These are phyloP conservation scores for Starmerella floris DNA, from an alignment of 805 yeast species.

Conservation along the genomic window DNA sequence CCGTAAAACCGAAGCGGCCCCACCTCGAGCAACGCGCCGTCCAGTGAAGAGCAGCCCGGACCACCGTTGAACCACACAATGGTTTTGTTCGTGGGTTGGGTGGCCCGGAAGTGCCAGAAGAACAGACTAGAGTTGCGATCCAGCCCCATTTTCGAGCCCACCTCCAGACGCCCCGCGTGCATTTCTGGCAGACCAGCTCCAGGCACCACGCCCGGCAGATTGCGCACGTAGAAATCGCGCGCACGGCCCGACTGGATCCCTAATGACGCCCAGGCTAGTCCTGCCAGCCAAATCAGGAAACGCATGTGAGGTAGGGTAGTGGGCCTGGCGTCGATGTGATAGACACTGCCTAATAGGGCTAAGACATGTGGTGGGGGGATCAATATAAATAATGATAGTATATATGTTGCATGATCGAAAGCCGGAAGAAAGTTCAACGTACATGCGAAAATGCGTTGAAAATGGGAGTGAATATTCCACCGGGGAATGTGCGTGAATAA, in stretches of 20 bases:
- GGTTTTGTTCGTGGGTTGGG: constrained; percentile 25
- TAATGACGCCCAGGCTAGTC: not conserved
- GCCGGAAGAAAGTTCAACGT: no score
- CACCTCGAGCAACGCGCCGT: constrained; percentile 83
- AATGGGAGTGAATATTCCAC: no score
- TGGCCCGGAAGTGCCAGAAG: constrained; percentile 55
- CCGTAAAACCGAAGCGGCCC: constrained; percentile 68
- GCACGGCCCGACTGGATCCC: not conserved
- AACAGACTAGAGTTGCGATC: constrained; percentile 35
- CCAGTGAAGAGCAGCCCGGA: constrained; percentile 97
- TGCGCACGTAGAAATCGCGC: constrained; percentile 21
- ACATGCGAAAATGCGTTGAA: no score
- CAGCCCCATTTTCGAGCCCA: constrained; percentile 40
- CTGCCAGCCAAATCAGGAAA: not conserved
- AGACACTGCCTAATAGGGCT: no score
- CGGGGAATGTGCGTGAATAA: no score
- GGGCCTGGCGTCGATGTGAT: no score
- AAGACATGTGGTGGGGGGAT: no score
- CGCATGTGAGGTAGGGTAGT: no score
- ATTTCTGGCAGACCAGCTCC: constrained; percentile 29
- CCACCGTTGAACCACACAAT: constrained; percentile 92
- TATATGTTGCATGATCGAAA: no score
- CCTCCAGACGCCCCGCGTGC: constrained; percentile 49
- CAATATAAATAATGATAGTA: no score
- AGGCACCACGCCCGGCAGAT: constrained; percentile 26